Evolutionary conservation across 768 basidiomycete genomes (phyloP).

Genomic region (Baorangia bicolor): DNA sequence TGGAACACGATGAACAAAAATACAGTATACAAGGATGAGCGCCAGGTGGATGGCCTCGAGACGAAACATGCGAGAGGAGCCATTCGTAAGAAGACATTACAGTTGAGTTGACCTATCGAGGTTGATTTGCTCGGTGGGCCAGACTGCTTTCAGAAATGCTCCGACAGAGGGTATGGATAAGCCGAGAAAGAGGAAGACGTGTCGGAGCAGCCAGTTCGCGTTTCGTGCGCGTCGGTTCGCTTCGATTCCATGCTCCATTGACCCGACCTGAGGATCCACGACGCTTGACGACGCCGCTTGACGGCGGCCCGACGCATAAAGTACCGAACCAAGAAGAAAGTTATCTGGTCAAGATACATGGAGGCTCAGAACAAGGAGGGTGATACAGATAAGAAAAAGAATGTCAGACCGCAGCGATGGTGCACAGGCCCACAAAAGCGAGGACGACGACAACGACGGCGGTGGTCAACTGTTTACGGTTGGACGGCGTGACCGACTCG

Average conservation of each 20-base stretch:
- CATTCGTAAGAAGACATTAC: neutral
- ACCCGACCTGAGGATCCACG: conserved; percentile 23
- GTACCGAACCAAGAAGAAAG: conserved; percentile 15
- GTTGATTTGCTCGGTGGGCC: neutral
- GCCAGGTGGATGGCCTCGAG: neutral
- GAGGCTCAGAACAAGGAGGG: neutral
- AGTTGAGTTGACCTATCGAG: neutral
- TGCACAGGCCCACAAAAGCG: neutral
- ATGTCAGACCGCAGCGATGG: conserved; percentile 10
- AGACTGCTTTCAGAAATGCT: conserved; percentile 5
- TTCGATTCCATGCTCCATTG: conserved; percentile 23
- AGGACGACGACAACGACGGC: neutral
- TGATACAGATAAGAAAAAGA: neutral
- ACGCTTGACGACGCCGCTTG: conserved; percentile 25
- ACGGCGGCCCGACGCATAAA: conserved; percentile 14
- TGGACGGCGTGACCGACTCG: neutral
- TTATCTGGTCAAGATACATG: neutral
- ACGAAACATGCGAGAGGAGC: neutral
- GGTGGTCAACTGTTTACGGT: conserved; percentile 1
- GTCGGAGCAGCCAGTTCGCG: conserved; percentile 11
- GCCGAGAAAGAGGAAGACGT: conserved; percentile 15
- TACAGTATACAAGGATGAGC: neutral
- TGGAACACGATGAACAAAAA: neutral
- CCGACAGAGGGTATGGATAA: conserved; percentile 18
- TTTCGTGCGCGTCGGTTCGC: conserved; percentile 4